Evolutionary conservation across 345 rosid genomes (phyloP).

Genomic region (Angophora floribunda): DNA sequence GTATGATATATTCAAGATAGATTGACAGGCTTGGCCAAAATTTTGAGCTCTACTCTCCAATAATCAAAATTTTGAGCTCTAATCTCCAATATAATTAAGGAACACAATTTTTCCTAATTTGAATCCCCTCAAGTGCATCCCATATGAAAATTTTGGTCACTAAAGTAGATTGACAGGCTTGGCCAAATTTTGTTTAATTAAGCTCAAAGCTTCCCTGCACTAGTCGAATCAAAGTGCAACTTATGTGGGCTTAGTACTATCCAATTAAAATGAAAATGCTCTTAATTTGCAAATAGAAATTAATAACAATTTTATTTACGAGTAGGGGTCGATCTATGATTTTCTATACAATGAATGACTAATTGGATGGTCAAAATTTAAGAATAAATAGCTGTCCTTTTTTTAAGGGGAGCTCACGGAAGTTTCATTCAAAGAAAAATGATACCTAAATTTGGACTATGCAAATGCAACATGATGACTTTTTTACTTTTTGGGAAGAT

Average conservation of each 20-base stretch:
- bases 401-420: background rate
- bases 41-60: no score
- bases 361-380: background rate
- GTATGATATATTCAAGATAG: background rate
- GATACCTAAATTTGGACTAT: background rate
- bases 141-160: background rate
- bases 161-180: background rate
- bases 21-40: no score
- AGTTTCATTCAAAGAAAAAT: no score
- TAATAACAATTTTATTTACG: no score
- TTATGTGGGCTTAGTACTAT: background rate
- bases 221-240: background rate
- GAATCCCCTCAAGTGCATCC: background rate
- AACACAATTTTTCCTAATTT: background rate
- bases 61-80: background rate
- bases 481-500: background rate
- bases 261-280: background rate
- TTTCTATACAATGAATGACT: background rate
- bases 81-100: background rate
- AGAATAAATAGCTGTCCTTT: fast-evolving
- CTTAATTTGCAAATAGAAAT: no score
- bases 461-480: background rate
- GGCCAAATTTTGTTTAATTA: background rate
- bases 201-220: background rate
- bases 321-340: background rate